These are phyloP conservation scores for Hansenula sp. DNA, from an alignment of 1,139 yeast genomes.

Conservation along the genomic window DNA sequence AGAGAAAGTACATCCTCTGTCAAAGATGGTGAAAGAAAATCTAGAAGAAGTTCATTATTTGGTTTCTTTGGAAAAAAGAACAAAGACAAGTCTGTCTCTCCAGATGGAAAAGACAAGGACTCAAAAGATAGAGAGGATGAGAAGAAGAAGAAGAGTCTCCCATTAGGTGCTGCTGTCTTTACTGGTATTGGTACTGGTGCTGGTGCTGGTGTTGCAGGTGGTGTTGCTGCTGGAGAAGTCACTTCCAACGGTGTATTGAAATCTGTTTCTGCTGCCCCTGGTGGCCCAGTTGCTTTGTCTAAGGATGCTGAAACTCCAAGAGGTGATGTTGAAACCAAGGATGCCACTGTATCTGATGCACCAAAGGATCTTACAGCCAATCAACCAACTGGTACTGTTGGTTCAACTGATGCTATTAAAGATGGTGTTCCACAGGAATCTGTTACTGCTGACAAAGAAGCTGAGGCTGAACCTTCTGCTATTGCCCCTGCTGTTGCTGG, in stretches of 20 bases:
- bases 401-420: background rate
- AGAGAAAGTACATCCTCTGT: background rate
- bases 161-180: slow-evolving; percentile 1
- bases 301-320: background rate
- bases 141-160: slow-evolving; percentile 9
- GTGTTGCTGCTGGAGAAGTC: slow-evolving; percentile 3
- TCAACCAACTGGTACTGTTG: background rate
- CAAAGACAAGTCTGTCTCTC: background rate
- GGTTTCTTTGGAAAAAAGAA: slow-evolving; percentile 11
- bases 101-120: background rate
- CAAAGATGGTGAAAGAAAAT: background rate
- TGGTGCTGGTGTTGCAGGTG: slow-evolving; percentile 10
- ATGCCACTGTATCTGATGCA: background rate
- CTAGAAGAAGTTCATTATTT: slow-evolving; percentile 16
- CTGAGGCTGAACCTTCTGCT: background rate
- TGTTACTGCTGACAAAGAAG: too few relatives aligned
- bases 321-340: background rate
- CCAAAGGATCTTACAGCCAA: too few relatives aligned
- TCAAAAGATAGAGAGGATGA: background rate
- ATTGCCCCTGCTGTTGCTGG: too few relatives aligned
- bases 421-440: background rate
- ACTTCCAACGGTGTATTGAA: background rate
- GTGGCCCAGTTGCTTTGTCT: background rate
- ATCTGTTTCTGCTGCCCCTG: slow-evolving; percentile 1
- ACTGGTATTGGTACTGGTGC: slow-evolving; percentile 3